Percentiles rank a stretch among this genome's conserved stretches.
phyloP scores from a whole-genome alignment of 352 stramenopile species.

The Blastocystis sp. region DNA sequence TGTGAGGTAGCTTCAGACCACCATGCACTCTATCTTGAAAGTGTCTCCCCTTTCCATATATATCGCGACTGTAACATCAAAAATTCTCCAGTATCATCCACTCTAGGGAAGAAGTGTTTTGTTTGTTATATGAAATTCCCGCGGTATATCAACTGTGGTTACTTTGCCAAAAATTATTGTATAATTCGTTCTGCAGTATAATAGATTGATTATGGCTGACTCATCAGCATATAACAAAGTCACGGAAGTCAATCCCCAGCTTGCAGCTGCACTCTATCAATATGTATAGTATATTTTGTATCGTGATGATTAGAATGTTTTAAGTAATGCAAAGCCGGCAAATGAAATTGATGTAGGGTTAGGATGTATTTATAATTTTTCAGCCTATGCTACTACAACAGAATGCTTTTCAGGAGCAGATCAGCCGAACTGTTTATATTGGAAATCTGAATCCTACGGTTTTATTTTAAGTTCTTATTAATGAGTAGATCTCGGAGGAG shows the following conservation, averaged over 20 bases:
- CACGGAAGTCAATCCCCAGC: conserved; percentile 41
- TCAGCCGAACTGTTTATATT: conserved; percentile 55
- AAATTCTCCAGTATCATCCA: background rate
- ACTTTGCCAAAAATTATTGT: background rate
- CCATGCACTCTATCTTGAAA: background rate
- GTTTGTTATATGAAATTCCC: background rate
- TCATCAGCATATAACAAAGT: conserved; percentile 55
- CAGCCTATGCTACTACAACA: conserved; percentile 52
- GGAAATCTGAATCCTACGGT: conserved; percentile 46
- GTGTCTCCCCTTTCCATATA: background rate
- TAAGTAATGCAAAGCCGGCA: conserved; percentile 25
- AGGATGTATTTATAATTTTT: background rate
- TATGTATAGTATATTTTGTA: background rate
- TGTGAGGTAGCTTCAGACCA: background rate
- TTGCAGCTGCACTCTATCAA: conserved; percentile 37
- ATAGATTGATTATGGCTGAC: conserved; percentile 16
- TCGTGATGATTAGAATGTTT: background rate
- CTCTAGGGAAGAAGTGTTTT: background rate
- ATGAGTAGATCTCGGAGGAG: conserved; percentile 38
- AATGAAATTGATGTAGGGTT: background rate
- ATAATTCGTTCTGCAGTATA: background rate
- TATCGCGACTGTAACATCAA: background rate
- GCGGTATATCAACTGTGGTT: background rate
- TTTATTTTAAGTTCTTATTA: background rate
- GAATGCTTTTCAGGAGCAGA: conserved; percentile 52